phyloP scores from a whole-genome alignment of 495 filamentous ascomycete species.

The Clohesyomyces aquaticus region DNA sequence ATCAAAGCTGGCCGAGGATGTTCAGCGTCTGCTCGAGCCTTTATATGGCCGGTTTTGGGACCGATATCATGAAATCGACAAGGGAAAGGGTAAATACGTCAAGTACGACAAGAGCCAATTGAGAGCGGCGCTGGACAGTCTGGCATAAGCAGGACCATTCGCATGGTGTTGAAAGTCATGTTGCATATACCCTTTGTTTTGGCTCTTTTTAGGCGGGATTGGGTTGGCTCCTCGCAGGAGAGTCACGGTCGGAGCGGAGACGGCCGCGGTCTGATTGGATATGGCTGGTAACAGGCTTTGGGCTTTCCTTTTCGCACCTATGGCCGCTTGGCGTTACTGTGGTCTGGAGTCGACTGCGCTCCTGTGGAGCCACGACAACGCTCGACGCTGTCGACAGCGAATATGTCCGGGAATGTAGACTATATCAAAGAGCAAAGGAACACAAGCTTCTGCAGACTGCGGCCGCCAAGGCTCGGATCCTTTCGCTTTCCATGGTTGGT shows the following conservation, averaged over 20 bases:
- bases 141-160: slow-evolving; percentile 31
- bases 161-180: slow-evolving; percentile 6
- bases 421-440: too few species aligned
- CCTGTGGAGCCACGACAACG: slow-evolving; percentile 1
- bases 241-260: too few species aligned
- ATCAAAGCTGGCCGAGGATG: slow-evolving; percentile 73
- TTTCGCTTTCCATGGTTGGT: too few species aligned
- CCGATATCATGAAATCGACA: slow-evolving; percentile 96
- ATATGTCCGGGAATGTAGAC: too few species aligned
- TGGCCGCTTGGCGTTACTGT: neutral
- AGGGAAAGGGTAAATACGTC: slow-evolving; percentile 94
- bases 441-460: too few species aligned
- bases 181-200: slow-evolving; percentile 37
- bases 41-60: slow-evolving; percentile 96
- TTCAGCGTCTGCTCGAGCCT: slow-evolving; percentile 88
- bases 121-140: slow-evolving; percentile 40
- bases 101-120: slow-evolving; percentile 82
- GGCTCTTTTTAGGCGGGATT: slow-evolving; percentile 20
- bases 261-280: slow-evolving; percentile 26
- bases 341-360: neutral
- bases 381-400: too few species aligned
- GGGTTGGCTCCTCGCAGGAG: neutral
- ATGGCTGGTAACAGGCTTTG: neutral
- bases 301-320: neutral
- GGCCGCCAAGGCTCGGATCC: too few species aligned